Conservation (phyloP, 148 eudicot genomes). For the Rhododendron kiyosumense region DNA sequence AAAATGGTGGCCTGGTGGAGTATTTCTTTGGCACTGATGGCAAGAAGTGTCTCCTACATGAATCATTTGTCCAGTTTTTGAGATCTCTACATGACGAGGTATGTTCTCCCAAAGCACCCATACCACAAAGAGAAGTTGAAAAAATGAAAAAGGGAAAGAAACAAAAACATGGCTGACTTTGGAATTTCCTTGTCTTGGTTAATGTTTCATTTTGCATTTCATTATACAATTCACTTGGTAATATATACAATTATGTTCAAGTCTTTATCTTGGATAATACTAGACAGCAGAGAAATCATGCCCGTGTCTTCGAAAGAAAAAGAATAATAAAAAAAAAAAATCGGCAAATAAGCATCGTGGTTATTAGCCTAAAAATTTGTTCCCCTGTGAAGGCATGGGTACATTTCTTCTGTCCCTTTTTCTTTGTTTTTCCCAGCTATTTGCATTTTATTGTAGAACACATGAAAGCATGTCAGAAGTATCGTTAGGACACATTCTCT, state of each 20-base stretch:
- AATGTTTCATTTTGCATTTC: neutral
- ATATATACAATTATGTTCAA: neutral
- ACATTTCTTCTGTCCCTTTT: neutral
- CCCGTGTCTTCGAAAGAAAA: neutral
- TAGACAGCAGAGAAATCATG: neutral
- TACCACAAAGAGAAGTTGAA: constrained; percentile 52
- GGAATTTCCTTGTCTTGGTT: neutral
- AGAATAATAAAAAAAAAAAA: neutral
- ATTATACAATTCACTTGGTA: neutral
- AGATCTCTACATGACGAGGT: constrained; percentile 74
- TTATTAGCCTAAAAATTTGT: neutral
- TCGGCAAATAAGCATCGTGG: neutral
- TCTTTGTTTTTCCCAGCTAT: neutral
- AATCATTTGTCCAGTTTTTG: constrained; percentile 64
- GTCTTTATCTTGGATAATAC: neutral
- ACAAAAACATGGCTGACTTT: neutral
- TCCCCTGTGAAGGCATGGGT: neutral
- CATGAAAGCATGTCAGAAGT: neutral
- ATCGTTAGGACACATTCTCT: neutral
- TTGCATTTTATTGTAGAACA: neutral
- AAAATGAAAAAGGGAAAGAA: constrained; percentile 38
- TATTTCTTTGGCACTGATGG: constrained; percentile 81
- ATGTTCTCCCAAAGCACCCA: constrained; percentile 11
- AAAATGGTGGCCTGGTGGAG: constrained; percentile 79
- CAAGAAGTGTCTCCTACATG: constrained; percentile 43